Percentiles rank a stretch among this genome's conserved stretches.
Conservation (phyloP, 805 yeast genomes). For the Saturnispora gosingensis region DNA sequence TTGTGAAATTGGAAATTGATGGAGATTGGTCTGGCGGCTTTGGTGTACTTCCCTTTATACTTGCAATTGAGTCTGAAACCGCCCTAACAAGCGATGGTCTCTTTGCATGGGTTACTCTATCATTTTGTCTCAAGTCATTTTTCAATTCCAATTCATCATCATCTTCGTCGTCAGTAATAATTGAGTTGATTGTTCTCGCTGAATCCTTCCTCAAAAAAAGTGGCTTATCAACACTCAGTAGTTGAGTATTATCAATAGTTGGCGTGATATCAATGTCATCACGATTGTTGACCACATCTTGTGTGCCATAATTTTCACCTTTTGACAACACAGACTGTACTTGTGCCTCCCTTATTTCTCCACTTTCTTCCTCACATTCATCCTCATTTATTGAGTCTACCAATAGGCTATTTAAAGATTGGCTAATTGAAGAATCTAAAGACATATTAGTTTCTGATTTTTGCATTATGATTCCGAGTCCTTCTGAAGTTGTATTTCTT, state of each 20-base stretch:
- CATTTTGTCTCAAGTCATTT: not conserved
- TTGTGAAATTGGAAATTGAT: not conserved
- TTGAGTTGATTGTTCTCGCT: slow-evolving; percentile 1
- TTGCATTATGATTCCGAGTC: not conserved
- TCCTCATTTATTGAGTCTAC: not conserved
- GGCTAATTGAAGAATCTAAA: not conserved
- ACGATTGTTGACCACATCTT: not conserved
- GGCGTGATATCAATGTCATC: not conserved
- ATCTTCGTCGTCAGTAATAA: not conserved
- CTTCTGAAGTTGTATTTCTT: not conserved
- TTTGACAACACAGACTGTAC: too few species aligned
- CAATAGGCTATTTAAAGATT: not conserved
- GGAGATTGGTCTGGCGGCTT: not conserved
- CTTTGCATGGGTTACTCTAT: not conserved
- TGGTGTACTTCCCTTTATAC: not conserved
- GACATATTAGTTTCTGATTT: not conserved
- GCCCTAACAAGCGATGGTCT: not conserved
- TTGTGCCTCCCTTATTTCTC: not conserved
- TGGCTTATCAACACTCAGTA: not conserved
- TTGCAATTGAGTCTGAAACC: not conserved
- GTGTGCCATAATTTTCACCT: not conserved
- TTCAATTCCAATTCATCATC: not conserved
- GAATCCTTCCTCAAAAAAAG: not conserved
- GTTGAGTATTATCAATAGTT: not conserved
- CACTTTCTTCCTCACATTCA: not conserved